Conservation (phyloP, 2,329 filamentous ascomycete species). For the Fusarium sp. region DNA sequence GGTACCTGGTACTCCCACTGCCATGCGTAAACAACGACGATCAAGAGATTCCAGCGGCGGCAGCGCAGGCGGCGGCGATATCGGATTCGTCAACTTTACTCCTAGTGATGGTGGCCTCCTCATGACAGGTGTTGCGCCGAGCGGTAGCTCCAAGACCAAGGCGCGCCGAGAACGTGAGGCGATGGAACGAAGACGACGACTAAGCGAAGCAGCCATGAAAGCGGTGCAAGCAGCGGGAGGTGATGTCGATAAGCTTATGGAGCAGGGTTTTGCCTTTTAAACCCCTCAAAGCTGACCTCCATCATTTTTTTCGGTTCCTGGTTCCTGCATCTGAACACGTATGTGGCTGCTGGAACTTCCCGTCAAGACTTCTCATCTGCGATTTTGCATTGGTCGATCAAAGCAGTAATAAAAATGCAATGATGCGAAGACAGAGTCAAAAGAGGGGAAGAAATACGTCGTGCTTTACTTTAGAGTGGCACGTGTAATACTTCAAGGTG, state of each 20-base stretch:
- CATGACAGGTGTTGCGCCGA: conserved; percentile 90
- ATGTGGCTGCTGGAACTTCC: conserved; percentile 21
- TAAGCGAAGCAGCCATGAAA: conserved; percentile 76
- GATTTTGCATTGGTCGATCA: conserved; percentile 8
- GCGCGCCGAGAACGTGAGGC: conserved; percentile 91
- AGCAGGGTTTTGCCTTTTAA: conserved; percentile 62
- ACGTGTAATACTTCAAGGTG: conserved; percentile 8
- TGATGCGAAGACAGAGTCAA: conserved; percentile 1
- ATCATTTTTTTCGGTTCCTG: conserved; percentile 15
- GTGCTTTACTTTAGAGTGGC: neutral
- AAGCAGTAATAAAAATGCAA: neutral
- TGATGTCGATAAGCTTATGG: conserved; percentile 66
- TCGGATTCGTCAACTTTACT: conserved; percentile 91
- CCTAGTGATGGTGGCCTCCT: conserved; percentile 81
- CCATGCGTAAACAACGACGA: conserved; percentile 55
- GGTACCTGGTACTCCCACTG: conserved; percentile 55
- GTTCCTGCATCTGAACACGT: conserved; percentile 30
- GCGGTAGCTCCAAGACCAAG: conserved; percentile 93
- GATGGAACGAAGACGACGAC: conserved; percentile 75
- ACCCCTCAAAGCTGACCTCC: conserved; percentile 3
- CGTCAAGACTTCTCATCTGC: neutral
- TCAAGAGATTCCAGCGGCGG: conserved; percentile 52
- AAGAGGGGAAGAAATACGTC: neutral
- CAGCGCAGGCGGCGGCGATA: conserved; percentile 46
- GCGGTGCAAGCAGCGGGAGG: conserved; percentile 78